Conservation (phyloP, 169 alveolate genomes). For the Plasmodium yoelii region DNA sequence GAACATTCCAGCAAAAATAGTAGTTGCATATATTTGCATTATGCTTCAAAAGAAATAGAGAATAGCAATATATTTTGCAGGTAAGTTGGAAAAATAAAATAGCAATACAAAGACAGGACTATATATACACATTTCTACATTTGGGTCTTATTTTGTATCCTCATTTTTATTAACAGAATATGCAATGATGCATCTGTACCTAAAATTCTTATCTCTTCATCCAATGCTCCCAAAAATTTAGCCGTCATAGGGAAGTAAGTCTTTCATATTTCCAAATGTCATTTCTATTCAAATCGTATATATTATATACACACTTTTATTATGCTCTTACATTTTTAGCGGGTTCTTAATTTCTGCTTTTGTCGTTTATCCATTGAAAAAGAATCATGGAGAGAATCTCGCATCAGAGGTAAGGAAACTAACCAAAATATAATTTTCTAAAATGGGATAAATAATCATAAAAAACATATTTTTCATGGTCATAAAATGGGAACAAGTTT, state of each 20-base stretch:
- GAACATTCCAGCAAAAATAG: slow-evolving; percentile 7
- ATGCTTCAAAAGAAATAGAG: slow-evolving; percentile 57
- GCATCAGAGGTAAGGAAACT: slow-evolving; percentile 58
- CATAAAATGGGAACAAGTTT: background rate
- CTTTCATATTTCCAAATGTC: background rate
- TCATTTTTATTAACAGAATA: slow-evolving; percentile 8
- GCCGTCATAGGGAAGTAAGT: slow-evolving; percentile 71
- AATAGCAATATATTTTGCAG: slow-evolving; percentile 46
- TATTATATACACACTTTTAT: background rate
- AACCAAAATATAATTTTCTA: background rate
- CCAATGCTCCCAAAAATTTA: slow-evolving; percentile 44
- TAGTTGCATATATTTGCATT: slow-evolving; percentile 62
- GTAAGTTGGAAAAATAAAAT: slow-evolving; percentile 1
- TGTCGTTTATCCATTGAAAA: slow-evolving; percentile 70
- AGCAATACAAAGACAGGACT: background rate
- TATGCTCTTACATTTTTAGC: slow-evolving; percentile 14
- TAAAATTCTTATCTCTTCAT: slow-evolving; percentile 56
- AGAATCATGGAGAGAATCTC: slow-evolving; percentile 55
- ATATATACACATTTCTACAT: background rate
- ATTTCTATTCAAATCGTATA: background rate
- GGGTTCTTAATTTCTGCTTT: slow-evolving; percentile 75
- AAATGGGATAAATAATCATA: background rate
- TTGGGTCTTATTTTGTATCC: background rate
- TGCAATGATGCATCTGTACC: slow-evolving; percentile 72
- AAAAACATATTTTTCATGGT: background rate